Evolutionary conservation across 176 grass and related monocot genomes (phyloP).

Genomic region (Thalia dealbata): DNA sequence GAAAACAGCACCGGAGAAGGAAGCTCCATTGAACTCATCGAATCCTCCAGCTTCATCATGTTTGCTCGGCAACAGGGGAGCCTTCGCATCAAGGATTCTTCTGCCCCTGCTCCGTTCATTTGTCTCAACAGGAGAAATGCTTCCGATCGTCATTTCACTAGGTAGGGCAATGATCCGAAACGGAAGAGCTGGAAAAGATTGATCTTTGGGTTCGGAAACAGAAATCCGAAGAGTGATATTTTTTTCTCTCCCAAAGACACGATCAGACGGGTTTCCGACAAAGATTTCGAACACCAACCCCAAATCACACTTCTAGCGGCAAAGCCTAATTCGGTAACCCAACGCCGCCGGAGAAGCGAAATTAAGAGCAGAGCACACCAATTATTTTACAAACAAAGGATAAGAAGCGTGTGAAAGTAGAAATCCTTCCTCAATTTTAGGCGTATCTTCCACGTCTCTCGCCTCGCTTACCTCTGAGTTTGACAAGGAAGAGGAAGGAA

Average conservation of each 20-base stretch:
- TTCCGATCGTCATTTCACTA: constrained; percentile 31
- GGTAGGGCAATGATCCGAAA: neutral
- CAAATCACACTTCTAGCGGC: neutral
- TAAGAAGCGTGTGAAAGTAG: neutral
- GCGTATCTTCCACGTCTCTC: neutral
- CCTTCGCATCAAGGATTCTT: constrained; percentile 37
- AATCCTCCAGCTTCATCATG: constrained; percentile 20
- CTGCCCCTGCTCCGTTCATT: constrained; percentile 26
- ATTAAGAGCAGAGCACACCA: too few species aligned
- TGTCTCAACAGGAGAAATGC: constrained; percentile 20
- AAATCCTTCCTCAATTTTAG: neutral
- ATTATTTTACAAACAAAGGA: neutral
- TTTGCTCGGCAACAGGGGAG: constrained; percentile 59
- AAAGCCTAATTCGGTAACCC: neutral
- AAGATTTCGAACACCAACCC: neutral
- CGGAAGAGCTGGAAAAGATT: neutral
- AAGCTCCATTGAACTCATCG: constrained; percentile 71
- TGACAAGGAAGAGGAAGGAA: neutral
- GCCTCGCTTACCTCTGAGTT: neutral
- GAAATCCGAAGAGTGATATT: neutral
- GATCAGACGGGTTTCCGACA: neutral
- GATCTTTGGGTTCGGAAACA: neutral
- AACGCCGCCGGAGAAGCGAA: neutral
- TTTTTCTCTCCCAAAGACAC: too few species aligned
- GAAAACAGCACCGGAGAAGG: constrained; percentile 76